Conservation (phyloP, 257 asterid genomes). For the Plantago ovata region DNA sequence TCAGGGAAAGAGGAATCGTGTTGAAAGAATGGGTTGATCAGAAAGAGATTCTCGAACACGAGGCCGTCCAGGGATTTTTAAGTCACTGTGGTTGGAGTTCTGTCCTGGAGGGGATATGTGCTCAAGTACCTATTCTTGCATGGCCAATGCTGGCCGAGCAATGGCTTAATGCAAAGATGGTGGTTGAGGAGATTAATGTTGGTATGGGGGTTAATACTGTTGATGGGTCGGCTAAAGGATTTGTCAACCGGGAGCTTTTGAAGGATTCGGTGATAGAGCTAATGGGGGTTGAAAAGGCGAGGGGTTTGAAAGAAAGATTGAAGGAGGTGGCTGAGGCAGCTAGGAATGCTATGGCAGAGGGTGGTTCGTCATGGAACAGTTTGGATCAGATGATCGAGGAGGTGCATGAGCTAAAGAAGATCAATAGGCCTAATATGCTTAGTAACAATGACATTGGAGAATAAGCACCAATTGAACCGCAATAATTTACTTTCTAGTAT, state of each 20-base stretch:
- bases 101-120: constrained; percentile 59
- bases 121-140: constrained; percentile 62
- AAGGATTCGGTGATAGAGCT: constrained; percentile 35
- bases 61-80: constrained; percentile 45
- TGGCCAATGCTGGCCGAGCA: constrained; percentile 95
- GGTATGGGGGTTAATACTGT: constrained; percentile 38
- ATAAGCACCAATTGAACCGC: no score
- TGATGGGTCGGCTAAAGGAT: constrained; percentile 46
- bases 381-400: constrained; percentile 34
- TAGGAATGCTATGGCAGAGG: constrained; percentile 37
- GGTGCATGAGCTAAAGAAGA: constrained; percentile 21
- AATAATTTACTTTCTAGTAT: no score
- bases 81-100: constrained; percentile 88
- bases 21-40: constrained; percentile 79
- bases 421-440: background rate
- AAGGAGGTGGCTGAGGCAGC: constrained; percentile 41
- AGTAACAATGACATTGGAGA: no score
- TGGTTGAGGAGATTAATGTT: constrained; percentile 56
- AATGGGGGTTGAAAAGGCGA: constrained; percentile 57
- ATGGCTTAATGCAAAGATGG: constrained; percentile 49
- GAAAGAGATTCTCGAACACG: constrained; percentile 45
- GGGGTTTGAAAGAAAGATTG: constrained; percentile 32
- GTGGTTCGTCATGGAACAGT: constrained; percentile 63
- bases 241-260: constrained; percentile 48
- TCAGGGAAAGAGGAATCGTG: constrained; percentile 39